These are phyloP conservation scores for Naganishia albida DNA, from an alignment of 1,284 basidiomycete species.

Conservation along the genomic window DNA sequence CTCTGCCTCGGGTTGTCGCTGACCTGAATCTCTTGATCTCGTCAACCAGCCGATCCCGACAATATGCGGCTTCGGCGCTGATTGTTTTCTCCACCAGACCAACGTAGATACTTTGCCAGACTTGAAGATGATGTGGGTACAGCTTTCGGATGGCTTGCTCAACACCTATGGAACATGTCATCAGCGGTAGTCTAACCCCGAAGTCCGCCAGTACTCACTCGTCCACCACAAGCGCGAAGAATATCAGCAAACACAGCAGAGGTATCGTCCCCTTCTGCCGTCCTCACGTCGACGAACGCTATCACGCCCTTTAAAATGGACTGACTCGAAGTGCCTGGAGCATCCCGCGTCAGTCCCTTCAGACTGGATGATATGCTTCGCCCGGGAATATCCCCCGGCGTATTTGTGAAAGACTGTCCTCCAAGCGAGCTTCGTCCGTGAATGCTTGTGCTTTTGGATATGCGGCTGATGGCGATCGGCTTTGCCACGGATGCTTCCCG, in stretches of 20 bases:
- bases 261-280: slow-evolving; percentile 81
- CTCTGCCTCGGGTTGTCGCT: slow-evolving; percentile 65
- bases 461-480: slow-evolving; percentile 31
- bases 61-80: slow-evolving; percentile 67
- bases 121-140: slow-evolving; percentile 90
- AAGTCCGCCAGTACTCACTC: slow-evolving; percentile 58
- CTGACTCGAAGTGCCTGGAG: neutral
- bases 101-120: slow-evolving; percentile 77
- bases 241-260: slow-evolving; percentile 82
- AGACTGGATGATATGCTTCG: neutral
- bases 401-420: neutral
- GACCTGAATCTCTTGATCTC: slow-evolving; percentile 72
- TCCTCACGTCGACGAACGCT: slow-evolving; percentile 86
- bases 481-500: neutral
- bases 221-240: slow-evolving; percentile 76
- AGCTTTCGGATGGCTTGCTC: slow-evolving; percentile 56
- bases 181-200: neutral
- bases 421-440: slow-evolving; percentile 13
- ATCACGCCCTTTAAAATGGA: slow-evolving; percentile 61
- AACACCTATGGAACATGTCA: slow-evolving; percentile 55
- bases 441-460: slow-evolving; percentile 22
- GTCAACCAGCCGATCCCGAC: slow-evolving; percentile 93
- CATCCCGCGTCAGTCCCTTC: neutral
- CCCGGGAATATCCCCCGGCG: neutral
- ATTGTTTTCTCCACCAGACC: slow-evolving; percentile 66